Evolutionary conservation across 2,329 filamentous ascomycete genomes (phyloP), one percentile per base, ranked within the genome.

Genomic region (Mollisia scopiformis): DNA sequence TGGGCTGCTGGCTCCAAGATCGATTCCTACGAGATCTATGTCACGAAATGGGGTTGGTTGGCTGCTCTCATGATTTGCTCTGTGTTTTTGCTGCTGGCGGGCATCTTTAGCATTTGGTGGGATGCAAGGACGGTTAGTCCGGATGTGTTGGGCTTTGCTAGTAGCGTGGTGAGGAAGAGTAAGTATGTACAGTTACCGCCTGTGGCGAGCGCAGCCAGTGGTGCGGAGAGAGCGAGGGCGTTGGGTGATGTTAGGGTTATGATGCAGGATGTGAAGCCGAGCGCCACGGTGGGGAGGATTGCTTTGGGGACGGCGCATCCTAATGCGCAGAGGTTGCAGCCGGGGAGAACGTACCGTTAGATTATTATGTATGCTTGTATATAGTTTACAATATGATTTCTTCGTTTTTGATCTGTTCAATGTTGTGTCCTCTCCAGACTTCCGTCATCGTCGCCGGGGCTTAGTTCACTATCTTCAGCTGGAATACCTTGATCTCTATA

Each of bases 191-290:
- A 57, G 35, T 25, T 57, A 8, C 60, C 55, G 4, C 27, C 30
- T 8, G 58, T 43, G 13, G 57, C 57, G n/a, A 62, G 56, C 14
- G 33, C 43, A 3, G 46, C 61, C 19, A 57, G 62, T 28, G 58
- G 59, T 0, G 25, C 55, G 23, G 61, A 67, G 10, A 39, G 62
- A 28, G 56, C 62, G 8, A 51, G 61, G 14, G 35, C 55, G 1
- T 41, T 66, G 13, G 54, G 51, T 10, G 51, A 64, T 47, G 37
- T 64, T 3, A 62, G 37, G 55, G 67, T 68, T 27, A 61, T 59
- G 43, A 56, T 68, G 28, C 66, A 67, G 28, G 61, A 68, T 57
- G 64, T 66, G 2, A 57, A 59, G 30, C 61, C 64, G 8, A 51
- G 57, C 0, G 53, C 55, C 1, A 37, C 43, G 31, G 50, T 66